Evolutionary conservation across 2,329 filamentous ascomycete genomes (phyloP).

Genomic region (Calonectria ilicicola): DNA sequence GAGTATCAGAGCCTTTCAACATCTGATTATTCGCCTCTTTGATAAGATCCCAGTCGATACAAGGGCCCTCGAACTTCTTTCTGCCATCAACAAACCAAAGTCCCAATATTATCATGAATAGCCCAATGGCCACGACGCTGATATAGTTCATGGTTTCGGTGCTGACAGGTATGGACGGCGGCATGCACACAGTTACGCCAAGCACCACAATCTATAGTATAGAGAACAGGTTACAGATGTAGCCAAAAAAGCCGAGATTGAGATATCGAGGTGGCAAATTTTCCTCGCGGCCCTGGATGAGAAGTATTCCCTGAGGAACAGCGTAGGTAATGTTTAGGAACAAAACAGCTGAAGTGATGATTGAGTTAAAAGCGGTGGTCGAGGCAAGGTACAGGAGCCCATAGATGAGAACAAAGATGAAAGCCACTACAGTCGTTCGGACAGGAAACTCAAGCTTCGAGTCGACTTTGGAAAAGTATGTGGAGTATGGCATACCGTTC

Average conservation of each 20-base stretch:
- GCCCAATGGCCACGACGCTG: conserved; percentile 15
- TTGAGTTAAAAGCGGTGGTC: conserved; percentile 25
- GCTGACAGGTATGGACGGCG: conserved; percentile 11
- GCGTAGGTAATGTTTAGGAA: conserved; percentile 25
- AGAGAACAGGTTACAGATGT: conserved; percentile 19
- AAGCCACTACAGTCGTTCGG: background rate
- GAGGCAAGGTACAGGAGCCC: conserved; percentile 25
- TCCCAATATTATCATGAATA: conserved; percentile 15
- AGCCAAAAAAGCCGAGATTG: conserved; percentile 21
- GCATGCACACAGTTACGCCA: conserved; percentile 25
- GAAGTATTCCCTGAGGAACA: conserved; percentile 24
- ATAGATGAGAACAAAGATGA: conserved; percentile 20
- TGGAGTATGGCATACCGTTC: conserved; percentile 6
- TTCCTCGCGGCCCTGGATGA: conserved; percentile 15
- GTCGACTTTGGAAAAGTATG: conserved; percentile 9
- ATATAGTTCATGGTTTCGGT: conserved; percentile 27
- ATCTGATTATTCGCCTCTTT: conserved; percentile 23
- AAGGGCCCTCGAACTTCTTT: conserved; percentile 24
- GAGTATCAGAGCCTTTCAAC: background rate
- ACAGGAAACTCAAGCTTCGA: background rate
- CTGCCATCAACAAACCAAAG: conserved; percentile 17
- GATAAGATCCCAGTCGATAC: conserved; percentile 28
- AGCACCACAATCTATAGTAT: conserved; percentile 23
- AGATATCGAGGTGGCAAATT: conserved; percentile 20
- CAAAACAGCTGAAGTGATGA: conserved; percentile 23